Conservation (phyloP, 2,329 filamentous ascomycete species). For the Coniella vitis region DNA sequence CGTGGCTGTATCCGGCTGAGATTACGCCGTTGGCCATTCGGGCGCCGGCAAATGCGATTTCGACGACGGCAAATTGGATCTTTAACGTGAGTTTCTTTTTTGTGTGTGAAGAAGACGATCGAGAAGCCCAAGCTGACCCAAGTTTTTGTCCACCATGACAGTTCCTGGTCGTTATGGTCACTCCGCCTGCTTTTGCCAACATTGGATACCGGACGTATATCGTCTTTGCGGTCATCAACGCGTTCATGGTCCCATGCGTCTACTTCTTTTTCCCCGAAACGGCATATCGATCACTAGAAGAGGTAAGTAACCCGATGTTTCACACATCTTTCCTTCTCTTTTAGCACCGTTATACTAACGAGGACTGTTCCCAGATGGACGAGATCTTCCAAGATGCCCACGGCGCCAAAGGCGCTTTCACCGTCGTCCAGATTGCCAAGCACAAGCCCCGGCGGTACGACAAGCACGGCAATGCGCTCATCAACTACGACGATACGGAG, state of each 20-base stretch:
- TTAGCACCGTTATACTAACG: neutral
- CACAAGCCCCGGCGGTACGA: constrained; percentile 50
- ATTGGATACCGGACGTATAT: constrained; percentile 57
- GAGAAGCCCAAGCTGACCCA: neutral
- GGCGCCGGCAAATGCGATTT: constrained; percentile 48
- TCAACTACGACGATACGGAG: constrained; percentile 33
- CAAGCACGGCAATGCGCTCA: constrained; percentile 52
- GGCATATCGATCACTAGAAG: constrained; percentile 55
- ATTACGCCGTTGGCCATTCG: constrained; percentile 45
- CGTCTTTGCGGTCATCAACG: constrained; percentile 61
- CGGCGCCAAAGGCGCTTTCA: constrained; percentile 33
- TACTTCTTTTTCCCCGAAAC: constrained; percentile 63
- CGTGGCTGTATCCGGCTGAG: constrained; percentile 54
- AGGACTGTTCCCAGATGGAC: constrained; percentile 40
- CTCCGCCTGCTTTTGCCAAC: constrained; percentile 49
- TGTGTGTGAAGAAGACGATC: too few relatives aligned
- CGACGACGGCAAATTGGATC: constrained; percentile 12
- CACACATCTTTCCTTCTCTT: too few relatives aligned
- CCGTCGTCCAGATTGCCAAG: constrained; percentile 34
- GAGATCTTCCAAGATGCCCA: constrained; percentile 52
- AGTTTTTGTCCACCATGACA: constrained; percentile 40
- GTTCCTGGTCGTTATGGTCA: constrained; percentile 58
- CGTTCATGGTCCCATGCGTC: constrained; percentile 48
- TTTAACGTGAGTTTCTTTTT: constrained; percentile 11
- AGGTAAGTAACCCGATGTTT: constrained; percentile 31